Base-by-base conservation (phyloP, 257 asterid species). In the Agastache rugosa region DNA sequence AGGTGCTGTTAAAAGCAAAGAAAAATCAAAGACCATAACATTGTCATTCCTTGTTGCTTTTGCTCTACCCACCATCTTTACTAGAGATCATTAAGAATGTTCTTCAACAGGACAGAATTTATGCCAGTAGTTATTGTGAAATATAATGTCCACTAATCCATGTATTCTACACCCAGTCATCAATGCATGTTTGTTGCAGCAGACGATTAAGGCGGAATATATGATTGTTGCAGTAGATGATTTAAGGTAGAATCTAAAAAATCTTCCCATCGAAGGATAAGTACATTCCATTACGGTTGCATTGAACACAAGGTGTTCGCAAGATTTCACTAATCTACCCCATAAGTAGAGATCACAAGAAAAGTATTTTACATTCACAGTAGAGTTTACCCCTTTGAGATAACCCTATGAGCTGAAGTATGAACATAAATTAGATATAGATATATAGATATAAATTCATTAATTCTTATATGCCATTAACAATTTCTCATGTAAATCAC, bases 1-100 rank as follows among this genome's bases (percentile, higher is more conserved):
- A 66, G 63, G 66, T 68, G 73, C 67, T 74, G 64, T 31, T 76
- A 73, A 71, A 54, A 50, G 54, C 71, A 70, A 74, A 60, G 48
- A 51, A 37, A 55, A 22, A 58, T 34, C 48, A 63, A 65, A 59
- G 42, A 71, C 56, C 67, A 47, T 31, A 69, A 10, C 64, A 54
- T 63, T 20, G 14, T 7, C 31, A 53, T 65, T 72, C 69, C 61
- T 65, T 51, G 29, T 31, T 69, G 73, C 63, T 71, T 75, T n/a
- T 55, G 48, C 29, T 29, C 44, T 63, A 41, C 42, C 34, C 62
- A 23, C 58, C 73, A 65, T 58, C 41, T 27, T 5, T 42, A 27
- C 67, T 44, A 56, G 51, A 74, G 20, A 22, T 69, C 27, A 14
- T 55, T 31, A 3, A 12, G 64, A 6, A 65, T 63, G 56, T 69